Percentiles rank a stretch among this genome's conserved stretches.
Evolutionary conservation across 441 rosid species (phyloP).

Genomic region (Lepidium campestre): DNA sequence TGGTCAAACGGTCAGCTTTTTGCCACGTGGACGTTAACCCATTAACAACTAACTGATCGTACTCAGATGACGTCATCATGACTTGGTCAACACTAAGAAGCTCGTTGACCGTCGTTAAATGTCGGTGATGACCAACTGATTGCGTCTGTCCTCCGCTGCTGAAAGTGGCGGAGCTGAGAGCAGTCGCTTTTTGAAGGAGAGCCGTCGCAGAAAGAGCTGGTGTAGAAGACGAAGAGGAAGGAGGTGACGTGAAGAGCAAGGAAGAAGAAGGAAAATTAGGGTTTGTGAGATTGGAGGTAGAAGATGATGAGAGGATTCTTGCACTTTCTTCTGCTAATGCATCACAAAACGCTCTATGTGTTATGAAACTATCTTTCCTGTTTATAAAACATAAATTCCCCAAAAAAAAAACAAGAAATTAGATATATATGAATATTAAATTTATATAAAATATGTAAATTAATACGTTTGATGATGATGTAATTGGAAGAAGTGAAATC

Average conservation of each 20-base stretch:
- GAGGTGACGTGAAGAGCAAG: conserved; percentile 31
- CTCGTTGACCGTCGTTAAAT: conserved; percentile 37
- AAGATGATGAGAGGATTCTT: conserved; percentile 38
- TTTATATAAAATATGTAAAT: neutral
- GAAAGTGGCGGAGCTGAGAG: conserved; percentile 36
- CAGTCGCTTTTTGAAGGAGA: conserved; percentile 84
- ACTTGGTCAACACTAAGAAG: conserved; percentile 14
- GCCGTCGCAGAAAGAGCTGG: conserved; percentile 79
- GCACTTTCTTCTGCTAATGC: conserved; percentile 95
- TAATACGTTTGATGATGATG: conserved; percentile 15
- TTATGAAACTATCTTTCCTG: conserved; percentile 96
- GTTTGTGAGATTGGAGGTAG: conserved; percentile 32
- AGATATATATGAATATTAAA: neutral
- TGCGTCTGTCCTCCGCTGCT: conserved; percentile 25
- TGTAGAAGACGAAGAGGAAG: conserved; percentile 24
- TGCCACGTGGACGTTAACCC: conserved; percentile 55
- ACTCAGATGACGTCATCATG: conserved; percentile 25
- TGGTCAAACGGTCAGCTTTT: conserved; percentile 59
- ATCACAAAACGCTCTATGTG: conserved; percentile 93
- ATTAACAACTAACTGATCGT: conserved; percentile 24
- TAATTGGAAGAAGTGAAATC: conserved; percentile 30
- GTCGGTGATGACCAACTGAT: conserved; percentile 31
- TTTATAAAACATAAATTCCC: neutral
- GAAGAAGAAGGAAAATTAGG: conserved; percentile 37
- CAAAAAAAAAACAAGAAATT: neutral